Evolutionary conservation across 2,329 filamentous ascomycete genomes (phyloP).

Genomic region (Aspergillus awamori): DNA sequence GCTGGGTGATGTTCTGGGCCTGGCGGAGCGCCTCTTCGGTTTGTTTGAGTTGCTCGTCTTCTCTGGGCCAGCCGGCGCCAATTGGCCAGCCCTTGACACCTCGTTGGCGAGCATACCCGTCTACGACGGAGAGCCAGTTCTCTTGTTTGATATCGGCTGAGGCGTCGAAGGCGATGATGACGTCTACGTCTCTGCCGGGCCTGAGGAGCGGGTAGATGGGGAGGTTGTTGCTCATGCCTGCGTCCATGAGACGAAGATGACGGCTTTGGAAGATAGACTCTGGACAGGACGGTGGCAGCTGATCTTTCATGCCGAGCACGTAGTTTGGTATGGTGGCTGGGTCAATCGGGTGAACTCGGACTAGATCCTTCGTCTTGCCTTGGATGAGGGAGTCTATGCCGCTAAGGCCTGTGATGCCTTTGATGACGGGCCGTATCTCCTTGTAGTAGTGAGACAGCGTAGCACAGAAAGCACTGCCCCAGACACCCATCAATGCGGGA

Average conservation of each 20-base stretch:
- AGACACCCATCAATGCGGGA: conserved; percentile 87
- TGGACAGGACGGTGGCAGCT: conserved; percentile 75
- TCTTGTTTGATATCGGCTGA: conserved; percentile 91
- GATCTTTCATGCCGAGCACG: conserved; percentile 75
- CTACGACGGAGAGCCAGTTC: conserved; percentile 91
- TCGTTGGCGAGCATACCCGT: conserved; percentile 88
- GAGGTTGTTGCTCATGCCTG: conserved; percentile 97
- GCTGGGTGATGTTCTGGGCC: conserved; percentile 63
- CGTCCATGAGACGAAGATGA: conserved; percentile 88
- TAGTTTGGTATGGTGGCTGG: conserved; percentile 91
- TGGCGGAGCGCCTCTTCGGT: conserved; percentile 67
- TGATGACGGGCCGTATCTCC: conserved; percentile 82
- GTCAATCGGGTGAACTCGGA: conserved; percentile 92
- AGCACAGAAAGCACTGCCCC: conserved; percentile 94
- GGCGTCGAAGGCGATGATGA: conserved; percentile 90
- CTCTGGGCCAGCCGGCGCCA: conserved; percentile 87
- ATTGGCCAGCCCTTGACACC: conserved; percentile 93
- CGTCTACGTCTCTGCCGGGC: conserved; percentile 83
- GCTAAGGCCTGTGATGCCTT: conserved; percentile 71
- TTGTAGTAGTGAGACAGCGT: conserved; percentile 95
- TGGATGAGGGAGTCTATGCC: conserved; percentile 81
- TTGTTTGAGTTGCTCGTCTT: conserved; percentile 60
- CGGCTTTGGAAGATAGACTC: conserved; percentile 70
- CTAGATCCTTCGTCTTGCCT: conserved; percentile 78
- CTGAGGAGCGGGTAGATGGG: conserved; percentile 93